Percentiles rank a stretch among this genome's conserved stretches.
Evolutionary conservation across 768 basidiomycete species (phyloP).

Genomic region (Lentinula raphanica): DNA sequence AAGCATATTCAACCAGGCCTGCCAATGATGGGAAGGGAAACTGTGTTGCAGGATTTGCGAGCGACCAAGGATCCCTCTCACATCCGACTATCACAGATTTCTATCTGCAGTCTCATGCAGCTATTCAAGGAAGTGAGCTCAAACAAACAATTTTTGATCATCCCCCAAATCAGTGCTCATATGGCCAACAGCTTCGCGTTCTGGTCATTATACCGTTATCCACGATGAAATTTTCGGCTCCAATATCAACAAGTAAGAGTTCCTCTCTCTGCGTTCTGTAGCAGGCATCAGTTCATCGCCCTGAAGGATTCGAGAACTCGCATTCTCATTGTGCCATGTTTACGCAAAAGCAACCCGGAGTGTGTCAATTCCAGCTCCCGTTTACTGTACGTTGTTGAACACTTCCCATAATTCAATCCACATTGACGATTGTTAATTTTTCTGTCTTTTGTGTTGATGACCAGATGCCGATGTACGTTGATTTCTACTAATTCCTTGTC

Average conservation of each 20-base stretch:
- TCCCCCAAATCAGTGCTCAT: neutral
- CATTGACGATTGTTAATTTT: neutral
- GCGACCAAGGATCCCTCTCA: slow-evolving; percentile 32
- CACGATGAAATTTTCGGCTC: slow-evolving; percentile 30
- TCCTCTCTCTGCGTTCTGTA: neutral
- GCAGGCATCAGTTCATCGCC: no score
- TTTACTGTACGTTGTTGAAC: slow-evolving; percentile 43
- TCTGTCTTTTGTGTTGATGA: neutral
- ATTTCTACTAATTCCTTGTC: no score
- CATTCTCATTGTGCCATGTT: slow-evolving; percentile 45
- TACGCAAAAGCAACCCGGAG: slow-evolving; percentile 52
- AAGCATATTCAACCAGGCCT: neutral
- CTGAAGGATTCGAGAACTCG: slow-evolving; percentile 38
- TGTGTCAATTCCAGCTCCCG: slow-evolving; percentile 56
- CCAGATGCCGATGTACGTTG: slow-evolving; percentile 9
- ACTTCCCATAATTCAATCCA: neutral
- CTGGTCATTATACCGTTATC: slow-evolving; percentile 47
- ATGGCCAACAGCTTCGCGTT: slow-evolving; percentile 24
- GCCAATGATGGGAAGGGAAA: slow-evolving; percentile 40
- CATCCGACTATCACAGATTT: slow-evolving; percentile 46
- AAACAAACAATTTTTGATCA: neutral
- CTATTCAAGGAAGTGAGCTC: slow-evolving; percentile 45
- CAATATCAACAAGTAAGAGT: neutral
- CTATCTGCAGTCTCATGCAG: slow-evolving; percentile 53
- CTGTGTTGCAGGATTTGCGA: slow-evolving; percentile 46